Conservation (phyloP, 108 stramenopile species). For the Bacterosira constricta region DNA sequence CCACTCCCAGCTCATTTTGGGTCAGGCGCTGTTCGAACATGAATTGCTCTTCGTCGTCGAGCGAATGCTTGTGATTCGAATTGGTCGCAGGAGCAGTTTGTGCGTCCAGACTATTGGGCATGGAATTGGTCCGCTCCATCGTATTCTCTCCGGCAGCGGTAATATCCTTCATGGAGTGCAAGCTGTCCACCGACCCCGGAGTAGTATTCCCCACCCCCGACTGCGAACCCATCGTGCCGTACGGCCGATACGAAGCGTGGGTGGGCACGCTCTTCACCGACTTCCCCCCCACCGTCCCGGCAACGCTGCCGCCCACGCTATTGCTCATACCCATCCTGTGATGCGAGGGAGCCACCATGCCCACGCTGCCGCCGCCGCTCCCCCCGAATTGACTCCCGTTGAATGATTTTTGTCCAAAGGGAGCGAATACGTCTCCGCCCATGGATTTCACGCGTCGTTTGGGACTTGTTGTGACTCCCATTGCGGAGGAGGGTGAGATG, state of each 20-base stretch:
- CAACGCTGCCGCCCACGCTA: background rate
- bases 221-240: too few relatives aligned
- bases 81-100: too few relatives aligned
- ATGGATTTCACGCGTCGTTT: background rate
- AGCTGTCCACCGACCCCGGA: background rate
- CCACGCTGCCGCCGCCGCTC: background rate
- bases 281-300: background rate
- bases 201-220: background rate
- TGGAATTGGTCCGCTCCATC: too few relatives aligned
- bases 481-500: background rate
- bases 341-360: background rate
- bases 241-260: too few relatives aligned
- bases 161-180: background rate
- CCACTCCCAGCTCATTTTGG: conserved; percentile 77
- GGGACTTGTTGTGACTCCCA: background rate
- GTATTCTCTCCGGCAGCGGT: too few relatives aligned
- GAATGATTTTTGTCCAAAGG: too few relatives aligned
- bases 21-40: conserved; percentile 85
- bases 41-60: conserved; percentile 75
- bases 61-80: background rate
- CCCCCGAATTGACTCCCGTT: background rate
- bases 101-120: too few relatives aligned
- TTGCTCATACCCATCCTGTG: background rate
- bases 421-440: too few relatives aligned
- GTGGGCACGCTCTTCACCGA: too few relatives aligned